Conservation (phyloP, 257 asterid species). For the Capsicum pubescens region DNA sequence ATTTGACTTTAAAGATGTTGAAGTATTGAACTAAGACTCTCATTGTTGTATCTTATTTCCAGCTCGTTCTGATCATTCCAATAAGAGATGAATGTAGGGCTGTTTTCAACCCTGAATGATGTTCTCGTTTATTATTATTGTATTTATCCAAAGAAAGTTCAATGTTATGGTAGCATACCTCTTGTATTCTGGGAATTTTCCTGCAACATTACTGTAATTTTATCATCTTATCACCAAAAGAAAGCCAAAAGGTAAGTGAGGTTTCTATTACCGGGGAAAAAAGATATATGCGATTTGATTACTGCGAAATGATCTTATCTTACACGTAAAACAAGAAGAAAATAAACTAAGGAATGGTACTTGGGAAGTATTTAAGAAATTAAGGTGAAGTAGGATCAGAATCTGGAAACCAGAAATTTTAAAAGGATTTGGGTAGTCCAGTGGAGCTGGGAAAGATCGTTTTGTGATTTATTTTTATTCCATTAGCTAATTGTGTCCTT, state of each 20-base stretch:
- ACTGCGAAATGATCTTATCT: neutral
- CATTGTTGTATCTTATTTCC: neutral
- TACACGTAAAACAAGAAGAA: neutral
- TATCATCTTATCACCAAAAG: slow-evolving; percentile 10
- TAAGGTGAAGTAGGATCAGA: slow-evolving; percentile 19
- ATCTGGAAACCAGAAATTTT: slow-evolving; percentile 23
- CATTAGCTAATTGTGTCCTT: neutral
- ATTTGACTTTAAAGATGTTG: slow-evolving; percentile 1
- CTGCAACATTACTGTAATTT: neutral
- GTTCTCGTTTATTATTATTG: neutral
- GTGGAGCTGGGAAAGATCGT: neutral
- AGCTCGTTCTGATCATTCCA: slow-evolving; percentile 9
- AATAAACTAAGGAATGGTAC: neutral
- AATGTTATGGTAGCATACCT: neutral
- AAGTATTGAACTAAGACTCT: neutral
- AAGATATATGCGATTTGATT: neutral
- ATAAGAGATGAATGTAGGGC: slow-evolving; percentile 14
- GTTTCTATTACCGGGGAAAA: neutral
- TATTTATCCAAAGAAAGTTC: neutral
- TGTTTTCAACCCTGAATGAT: neutral
- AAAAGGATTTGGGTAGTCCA: neutral
- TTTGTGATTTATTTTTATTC: slow-evolving; percentile 3
- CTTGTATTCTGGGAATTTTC: neutral
- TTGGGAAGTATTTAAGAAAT: neutral
- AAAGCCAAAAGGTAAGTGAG: slow-evolving; percentile 16